A percentile compares a stretch with the other conserved stretches of the same genome.
phyloP scores from a whole-genome alignment of 169 alveolate genomes.

The Cryptosporidium ryanae region DNA sequence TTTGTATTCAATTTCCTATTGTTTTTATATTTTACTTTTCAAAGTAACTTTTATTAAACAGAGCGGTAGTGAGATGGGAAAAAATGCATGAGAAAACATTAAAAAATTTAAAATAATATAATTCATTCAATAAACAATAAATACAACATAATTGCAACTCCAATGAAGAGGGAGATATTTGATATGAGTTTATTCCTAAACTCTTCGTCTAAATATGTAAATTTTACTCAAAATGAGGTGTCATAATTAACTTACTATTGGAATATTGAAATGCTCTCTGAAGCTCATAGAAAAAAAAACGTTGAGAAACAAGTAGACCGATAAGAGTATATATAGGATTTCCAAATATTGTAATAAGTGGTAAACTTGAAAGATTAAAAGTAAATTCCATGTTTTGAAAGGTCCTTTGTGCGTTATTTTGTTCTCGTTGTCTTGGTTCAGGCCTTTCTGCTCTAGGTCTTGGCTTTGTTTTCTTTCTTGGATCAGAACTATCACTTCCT shows the following conservation, averaged over 20 bases:
- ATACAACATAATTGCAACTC: constrained; percentile 61
- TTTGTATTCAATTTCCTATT: not conserved
- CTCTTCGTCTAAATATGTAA: constrained; percentile 37
- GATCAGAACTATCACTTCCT: constrained; percentile 83
- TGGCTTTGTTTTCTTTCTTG: constrained; percentile 78
- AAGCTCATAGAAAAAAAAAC: constrained; percentile 26
- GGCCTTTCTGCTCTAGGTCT: constrained; percentile 76
- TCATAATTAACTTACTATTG: constrained; percentile 24
- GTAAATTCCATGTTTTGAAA: constrained; percentile 20
- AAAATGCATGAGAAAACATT: not conserved
- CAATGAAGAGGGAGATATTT: constrained; percentile 42
- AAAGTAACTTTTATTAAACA: too few species aligned
- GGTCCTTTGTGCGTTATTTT: not conserved
- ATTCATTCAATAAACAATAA: constrained; percentile 43
- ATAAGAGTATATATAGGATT: constrained; percentile 55
- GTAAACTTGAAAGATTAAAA: constrained; percentile 5
- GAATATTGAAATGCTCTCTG: constrained; percentile 11
- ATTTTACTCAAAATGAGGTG: not conserved
- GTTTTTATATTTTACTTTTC: not conserved
- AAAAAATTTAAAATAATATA: not conserved
- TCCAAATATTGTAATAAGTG: constrained; percentile 45
- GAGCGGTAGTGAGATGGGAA: not conserved
- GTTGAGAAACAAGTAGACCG: constrained; percentile 42
- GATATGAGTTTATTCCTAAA: constrained; percentile 45
- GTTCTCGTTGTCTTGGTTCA: constrained; percentile 64